Conservation (phyloP, 371 early-diverging fungal genomes). For the Mucor circinelloides region DNA sequence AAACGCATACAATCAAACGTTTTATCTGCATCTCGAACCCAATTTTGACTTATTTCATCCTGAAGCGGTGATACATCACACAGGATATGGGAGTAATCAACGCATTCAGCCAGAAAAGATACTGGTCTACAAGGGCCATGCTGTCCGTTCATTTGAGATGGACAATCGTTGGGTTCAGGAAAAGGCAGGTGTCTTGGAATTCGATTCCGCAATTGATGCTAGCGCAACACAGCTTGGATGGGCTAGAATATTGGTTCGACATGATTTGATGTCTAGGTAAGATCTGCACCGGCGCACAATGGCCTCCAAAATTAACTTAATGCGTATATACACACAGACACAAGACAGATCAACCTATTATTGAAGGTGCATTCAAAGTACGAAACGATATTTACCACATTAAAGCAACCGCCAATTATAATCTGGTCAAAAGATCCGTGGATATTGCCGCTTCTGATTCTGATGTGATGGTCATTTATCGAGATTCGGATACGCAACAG, state of each 20-base stretch:
- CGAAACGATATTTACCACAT: slow-evolving; percentile 65
- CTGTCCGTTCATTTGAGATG: not conserved
- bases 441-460: slow-evolving; percentile 49
- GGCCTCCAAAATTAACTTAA: not conserved
- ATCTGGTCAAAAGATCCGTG: slow-evolving; percentile 51
- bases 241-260: slow-evolving; percentile 63
- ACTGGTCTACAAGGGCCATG: slow-evolving; percentile 19
- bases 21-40: slow-evolving; percentile 70
- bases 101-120: not conserved
- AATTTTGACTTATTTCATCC: slow-evolving; percentile 77
- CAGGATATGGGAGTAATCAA: not conserved
- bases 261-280: slow-evolving; percentile 7
- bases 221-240: slow-evolving; percentile 44
- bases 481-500: slow-evolving; percentile 58
- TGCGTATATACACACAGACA: slow-evolving; percentile 9
- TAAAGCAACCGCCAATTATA: slow-evolving; percentile 58
- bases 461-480: slow-evolving; percentile 64
- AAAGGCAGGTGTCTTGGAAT: not conserved
- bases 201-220: not conserved
- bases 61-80: slow-evolving; percentile 38
- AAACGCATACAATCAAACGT: slow-evolving; percentile 39
- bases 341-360: slow-evolving; percentile 31
- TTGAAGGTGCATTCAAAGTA: slow-evolving; percentile 68
- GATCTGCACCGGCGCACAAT: not conserved
- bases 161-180: not conserved